Evolutionary conservation across 1,284 basidiomycete species (phyloP), one percentile per base, ranked within the genome.

Genomic region (Melampsora occidentalis): DNA sequence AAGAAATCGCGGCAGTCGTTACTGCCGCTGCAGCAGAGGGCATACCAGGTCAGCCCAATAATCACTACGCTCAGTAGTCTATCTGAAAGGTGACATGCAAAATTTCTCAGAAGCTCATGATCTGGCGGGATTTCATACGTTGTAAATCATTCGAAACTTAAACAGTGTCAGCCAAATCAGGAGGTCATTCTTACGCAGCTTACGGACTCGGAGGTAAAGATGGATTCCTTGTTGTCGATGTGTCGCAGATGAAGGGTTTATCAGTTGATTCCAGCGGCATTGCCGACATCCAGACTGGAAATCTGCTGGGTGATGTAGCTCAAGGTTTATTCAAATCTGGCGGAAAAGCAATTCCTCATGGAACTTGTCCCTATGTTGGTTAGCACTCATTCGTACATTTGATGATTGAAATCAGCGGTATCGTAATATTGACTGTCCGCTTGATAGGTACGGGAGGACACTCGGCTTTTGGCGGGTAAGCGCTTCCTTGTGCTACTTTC

Each of bases 351-450:
- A 79, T 83, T 70, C 79, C 82, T 0, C 82, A 82, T 25, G 83
- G 83, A 1, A 81, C 80, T 9, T 84, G 82, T 62, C 80, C 83
- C 1, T 80, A 80, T 18, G 83, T 84, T 31, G 83, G 83, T 5
- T 78, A 42, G 39, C 12, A 42, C 39, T 42, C 39, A 42, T 42
- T 42, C 10, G 39, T 12, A 12, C 12, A 42, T 42, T 42, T 6
- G 39, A 42, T 42, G 39, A 10, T 42, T 6, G 6, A 42, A 7
- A 42, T 42, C 35, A 5, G 35, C 9, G 35, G 35, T 35, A 35
- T 42, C 39, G 12, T 1, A 42, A 42, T 42, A 42, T 42, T 42
- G 39, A 42, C 39, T 42, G 10, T 12, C 39, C 39, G 39, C 10
- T 42, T 42, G 39, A 42, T 42, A 42, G 39, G 39, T 42, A 42